Conservation (phyloP, 2,329 filamentous ascomycete species). For the Neopestalotiopsis clavispora region DNA sequence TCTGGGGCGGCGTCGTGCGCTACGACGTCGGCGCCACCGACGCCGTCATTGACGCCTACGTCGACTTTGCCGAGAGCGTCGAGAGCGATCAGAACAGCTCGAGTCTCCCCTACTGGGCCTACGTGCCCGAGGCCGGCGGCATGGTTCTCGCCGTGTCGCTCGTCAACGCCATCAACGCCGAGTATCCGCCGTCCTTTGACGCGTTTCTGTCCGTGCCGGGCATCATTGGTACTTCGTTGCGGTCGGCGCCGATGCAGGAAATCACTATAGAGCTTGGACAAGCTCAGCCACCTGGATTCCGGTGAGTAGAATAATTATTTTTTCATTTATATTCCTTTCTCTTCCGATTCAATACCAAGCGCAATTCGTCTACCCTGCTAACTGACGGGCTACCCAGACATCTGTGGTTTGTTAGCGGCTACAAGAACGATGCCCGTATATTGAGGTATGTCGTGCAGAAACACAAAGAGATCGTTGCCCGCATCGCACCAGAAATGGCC, state of each 20-base stretch:
- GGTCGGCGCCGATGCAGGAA: neutral
- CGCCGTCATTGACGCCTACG: constrained; percentile 21
- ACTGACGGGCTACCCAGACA: neutral
- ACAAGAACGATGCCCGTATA: constrained; percentile 28
- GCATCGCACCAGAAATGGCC: constrained; percentile 29
- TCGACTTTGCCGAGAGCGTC: constrained; percentile 22
- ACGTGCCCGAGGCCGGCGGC: neutral
- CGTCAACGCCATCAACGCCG: constrained; percentile 15
- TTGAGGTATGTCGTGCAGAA: constrained; percentile 42
- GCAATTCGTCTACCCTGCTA: too few relatives aligned
- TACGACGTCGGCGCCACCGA: constrained; percentile 17
- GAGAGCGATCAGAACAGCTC: neutral
- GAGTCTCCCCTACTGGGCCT: neutral
- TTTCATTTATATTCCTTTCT: too few relatives aligned
- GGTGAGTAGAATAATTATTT: neutral
- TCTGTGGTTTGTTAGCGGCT: constrained; percentile 21
- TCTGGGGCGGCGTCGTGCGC: constrained; percentile 25
- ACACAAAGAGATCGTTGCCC: constrained; percentile 42
- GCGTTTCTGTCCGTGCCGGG: constrained; percentile 20
- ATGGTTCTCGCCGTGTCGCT: neutral
- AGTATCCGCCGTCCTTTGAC: constrained; percentile 18
- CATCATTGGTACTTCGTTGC: neutral
- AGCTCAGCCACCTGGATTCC: constrained; percentile 14
- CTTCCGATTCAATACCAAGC: too few relatives aligned
- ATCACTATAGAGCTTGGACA: constrained; percentile 18